Evolutionary conservation across 1,139 yeast genomes (phyloP).

Genomic region (Yamadazyma buinensis): DNA sequence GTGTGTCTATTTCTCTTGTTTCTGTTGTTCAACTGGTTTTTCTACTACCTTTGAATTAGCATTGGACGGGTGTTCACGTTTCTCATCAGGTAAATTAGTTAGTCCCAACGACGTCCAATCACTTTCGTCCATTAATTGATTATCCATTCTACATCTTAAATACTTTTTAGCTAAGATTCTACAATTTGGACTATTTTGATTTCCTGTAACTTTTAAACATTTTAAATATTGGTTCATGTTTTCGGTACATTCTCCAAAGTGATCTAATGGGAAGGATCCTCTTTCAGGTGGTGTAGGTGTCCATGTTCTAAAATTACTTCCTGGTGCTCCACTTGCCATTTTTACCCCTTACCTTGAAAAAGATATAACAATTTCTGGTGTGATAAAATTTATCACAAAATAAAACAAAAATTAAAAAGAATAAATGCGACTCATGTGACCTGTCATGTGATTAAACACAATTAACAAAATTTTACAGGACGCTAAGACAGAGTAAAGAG

Average conservation of each 20-base stretch:
- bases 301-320: slow-evolving; percentile 45
- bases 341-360: not conserved
- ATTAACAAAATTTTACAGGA: no score
- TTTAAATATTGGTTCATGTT: slow-evolving; percentile 72
- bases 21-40: not conserved
- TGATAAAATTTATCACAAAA: no score
- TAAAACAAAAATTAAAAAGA: no score
- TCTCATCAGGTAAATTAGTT: slow-evolving; percentile 45
- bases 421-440: no score
- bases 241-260: slow-evolving; percentile 77
- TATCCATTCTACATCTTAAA: slow-evolving; percentile 84
- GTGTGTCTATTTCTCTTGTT: not conserved
- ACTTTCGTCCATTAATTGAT: slow-evolving; percentile 78
- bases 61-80: not conserved
- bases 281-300: slow-evolving; percentile 94
- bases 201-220: slow-evolving; percentile 74
- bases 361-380: no score
- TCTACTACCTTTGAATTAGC: no score
- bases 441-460: no score
- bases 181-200: slow-evolving; percentile 87
- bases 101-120: slow-evolving; percentile 83
- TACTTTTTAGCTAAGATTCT: slow-evolving; percentile 78
- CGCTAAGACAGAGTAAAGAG: no score
- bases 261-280: slow-evolving; percentile 95
- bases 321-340: slow-evolving; percentile 34